A percentile compares a stretch with the other conserved stretches of the same genome.
phyloP scores from a whole-genome alignment of 2,329 filamentous ascomycete genomes.

The Rutstroemia sydowiana region DNA sequence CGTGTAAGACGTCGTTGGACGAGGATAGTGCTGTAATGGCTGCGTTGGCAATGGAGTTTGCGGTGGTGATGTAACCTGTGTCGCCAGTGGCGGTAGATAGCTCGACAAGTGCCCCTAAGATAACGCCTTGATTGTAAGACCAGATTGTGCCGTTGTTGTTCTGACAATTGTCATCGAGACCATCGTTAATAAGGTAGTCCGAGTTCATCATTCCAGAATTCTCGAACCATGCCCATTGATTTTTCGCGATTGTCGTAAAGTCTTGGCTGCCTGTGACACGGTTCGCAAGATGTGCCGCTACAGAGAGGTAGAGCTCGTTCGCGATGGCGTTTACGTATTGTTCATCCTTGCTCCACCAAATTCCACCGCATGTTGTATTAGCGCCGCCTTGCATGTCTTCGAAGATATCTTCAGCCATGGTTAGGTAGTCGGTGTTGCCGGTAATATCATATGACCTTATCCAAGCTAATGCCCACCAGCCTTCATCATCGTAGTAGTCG shows the following conservation, averaged over 20 bases:
- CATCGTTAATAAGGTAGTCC: slow-evolving; percentile 45
- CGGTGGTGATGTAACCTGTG: slow-evolving; percentile 35
- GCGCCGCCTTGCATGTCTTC: slow-evolving; percentile 47
- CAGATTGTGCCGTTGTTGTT: slow-evolving; percentile 39
- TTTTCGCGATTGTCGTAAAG: slow-evolving; percentile 47
- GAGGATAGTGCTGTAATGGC: slow-evolving; percentile 41
- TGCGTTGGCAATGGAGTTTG: slow-evolving; percentile 47
- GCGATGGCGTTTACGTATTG: slow-evolving; percentile 50
- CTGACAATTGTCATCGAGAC: slow-evolving; percentile 40
- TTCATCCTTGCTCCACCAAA: slow-evolving; percentile 49
- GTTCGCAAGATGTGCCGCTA: slow-evolving; percentile 48
- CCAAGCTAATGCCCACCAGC: slow-evolving; percentile 58
- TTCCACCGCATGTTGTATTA: slow-evolving; percentile 39
- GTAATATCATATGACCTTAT: slow-evolving; percentile 51
- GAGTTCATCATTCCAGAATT: slow-evolving; percentile 40
- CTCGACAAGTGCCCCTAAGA: slow-evolving; percentile 52
- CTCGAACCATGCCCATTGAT: slow-evolving; percentile 45
- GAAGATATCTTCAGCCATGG: slow-evolving; percentile 46
- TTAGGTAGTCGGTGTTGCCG: slow-evolving; percentile 42
- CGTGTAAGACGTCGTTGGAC: slow-evolving; percentile 43
- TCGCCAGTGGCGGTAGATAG: slow-evolving; percentile 43
- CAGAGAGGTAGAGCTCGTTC: slow-evolving; percentile 49
- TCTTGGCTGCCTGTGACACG: slow-evolving; percentile 45
- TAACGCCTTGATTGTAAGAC: slow-evolving; percentile 55
- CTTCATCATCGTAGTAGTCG: slow-evolving; percentile 52